Evolutionary conservation across 257 asterid genomes (phyloP).

Genomic region (Thymus mandschuricus): DNA sequence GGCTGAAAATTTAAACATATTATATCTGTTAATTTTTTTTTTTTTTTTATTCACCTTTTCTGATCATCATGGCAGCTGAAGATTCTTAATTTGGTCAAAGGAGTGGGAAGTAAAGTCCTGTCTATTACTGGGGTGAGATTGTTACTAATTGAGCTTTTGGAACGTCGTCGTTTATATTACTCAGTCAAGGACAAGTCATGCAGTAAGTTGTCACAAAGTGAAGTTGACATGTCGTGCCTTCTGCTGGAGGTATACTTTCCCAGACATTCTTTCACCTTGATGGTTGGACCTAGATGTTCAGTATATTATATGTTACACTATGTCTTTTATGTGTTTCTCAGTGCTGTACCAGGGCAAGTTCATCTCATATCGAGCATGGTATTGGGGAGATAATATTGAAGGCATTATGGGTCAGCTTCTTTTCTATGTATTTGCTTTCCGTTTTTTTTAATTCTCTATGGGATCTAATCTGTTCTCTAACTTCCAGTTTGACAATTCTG

Average conservation of each 20-base stretch:
- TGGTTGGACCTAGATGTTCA: constrained; percentile 19
- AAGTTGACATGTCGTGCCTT: constrained; percentile 69
- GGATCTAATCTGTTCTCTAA: constrained; percentile 26
- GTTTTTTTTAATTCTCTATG: background rate
- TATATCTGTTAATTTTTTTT: no score
- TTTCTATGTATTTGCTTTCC: constrained; percentile 20
- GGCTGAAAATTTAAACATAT: background rate
- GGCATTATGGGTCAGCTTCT: constrained; percentile 67
- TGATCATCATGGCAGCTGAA: constrained; percentile 61
- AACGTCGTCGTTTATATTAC: constrained; percentile 50
- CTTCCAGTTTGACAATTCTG: constrained; percentile 56
- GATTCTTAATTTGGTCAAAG: constrained; percentile 68
- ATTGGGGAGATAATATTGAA: constrained; percentile 49
- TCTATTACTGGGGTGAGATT: constrained; percentile 52
- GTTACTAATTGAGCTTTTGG: constrained; percentile 62
- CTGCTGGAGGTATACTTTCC: constrained; percentile 68
- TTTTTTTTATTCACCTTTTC: background rate
- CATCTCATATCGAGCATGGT: constrained; percentile 46
- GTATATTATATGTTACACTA: background rate
- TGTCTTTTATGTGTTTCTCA: constrained; percentile 34
- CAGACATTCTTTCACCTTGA: constrained; percentile 8
- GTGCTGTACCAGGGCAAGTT: constrained; percentile 53
- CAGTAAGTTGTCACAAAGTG: constrained; percentile 57
- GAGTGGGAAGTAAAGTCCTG: constrained; percentile 62
- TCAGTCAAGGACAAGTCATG: constrained; percentile 38